A percentile compares a stretch with the other conserved stretches of the same genome.
Conservation (phyloP, 345 rosid species). For the Pistacia vera region DNA sequence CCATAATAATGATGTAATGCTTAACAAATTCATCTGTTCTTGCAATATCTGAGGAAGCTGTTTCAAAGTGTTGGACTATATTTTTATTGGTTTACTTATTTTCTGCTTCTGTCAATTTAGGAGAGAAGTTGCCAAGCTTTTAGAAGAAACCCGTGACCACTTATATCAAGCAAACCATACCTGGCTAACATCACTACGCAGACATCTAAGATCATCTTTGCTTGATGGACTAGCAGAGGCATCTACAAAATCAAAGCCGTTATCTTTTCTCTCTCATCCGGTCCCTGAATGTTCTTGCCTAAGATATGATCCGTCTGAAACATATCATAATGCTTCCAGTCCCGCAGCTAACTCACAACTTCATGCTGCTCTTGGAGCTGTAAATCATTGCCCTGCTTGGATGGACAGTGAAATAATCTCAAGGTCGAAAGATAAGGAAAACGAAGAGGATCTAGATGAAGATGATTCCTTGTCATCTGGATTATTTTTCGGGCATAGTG, state of each 20-base stretch:
- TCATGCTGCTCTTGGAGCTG: constrained; percentile 53
- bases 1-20: neutral
- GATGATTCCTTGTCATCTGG: constrained; percentile 67
- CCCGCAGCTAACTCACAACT: constrained; percentile 33
- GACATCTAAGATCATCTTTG: constrained; percentile 66
- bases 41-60: neutral
- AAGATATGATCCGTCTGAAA: constrained; percentile 24
- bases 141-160: constrained; percentile 66
- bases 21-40: neutral
- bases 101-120: constrained; percentile 35
- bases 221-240: constrained; percentile 69
- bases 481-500: constrained; percentile 54
- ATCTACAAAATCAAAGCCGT: constrained; percentile 51
- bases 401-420: constrained; percentile 46
- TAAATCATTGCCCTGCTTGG: constrained; percentile 74
- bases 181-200: constrained; percentile 75
- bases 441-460: constrained; percentile 82
- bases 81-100: neutral
- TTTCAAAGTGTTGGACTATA: neutral
- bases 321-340: constrained; percentile 34
- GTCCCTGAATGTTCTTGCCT: constrained; percentile 90
- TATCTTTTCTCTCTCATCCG: constrained; percentile 78
- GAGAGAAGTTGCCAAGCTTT: constrained; percentile 62
- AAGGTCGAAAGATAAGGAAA: constrained; percentile 60
- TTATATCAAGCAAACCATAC: constrained; percentile 80